phyloP scores from a whole-genome alignment of 164 flowering plant genomes.

The Magnolia kwangsiensis region DNA sequence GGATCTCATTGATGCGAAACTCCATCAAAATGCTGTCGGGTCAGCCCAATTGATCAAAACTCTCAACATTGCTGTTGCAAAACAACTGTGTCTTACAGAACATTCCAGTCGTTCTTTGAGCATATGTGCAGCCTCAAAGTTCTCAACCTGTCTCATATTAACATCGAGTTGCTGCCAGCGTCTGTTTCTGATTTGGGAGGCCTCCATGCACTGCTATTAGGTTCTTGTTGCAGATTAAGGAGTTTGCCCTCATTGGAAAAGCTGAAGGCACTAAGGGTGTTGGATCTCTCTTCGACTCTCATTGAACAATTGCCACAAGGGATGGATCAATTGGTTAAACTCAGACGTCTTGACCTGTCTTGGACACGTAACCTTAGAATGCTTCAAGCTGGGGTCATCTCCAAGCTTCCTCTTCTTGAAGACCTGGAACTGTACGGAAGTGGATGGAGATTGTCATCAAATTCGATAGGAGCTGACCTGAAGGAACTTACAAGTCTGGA shows the following conservation, averaged over 20 bases:
- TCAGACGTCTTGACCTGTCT: background rate
- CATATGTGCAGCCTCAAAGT: background rate
- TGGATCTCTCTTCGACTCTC: background rate
- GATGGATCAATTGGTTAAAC: background rate
- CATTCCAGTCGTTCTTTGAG: conserved; percentile 9
- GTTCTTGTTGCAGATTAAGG: background rate
- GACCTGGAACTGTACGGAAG: background rate
- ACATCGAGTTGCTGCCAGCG: background rate
- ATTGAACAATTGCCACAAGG: conserved; percentile 6
- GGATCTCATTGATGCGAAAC: conserved; percentile 15
- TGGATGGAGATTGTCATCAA: background rate
- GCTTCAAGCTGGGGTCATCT: background rate
- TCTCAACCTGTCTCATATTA: background rate
- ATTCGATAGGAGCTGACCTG: background rate
- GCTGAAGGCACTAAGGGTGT: background rate
- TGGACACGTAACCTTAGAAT: background rate
- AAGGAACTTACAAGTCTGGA: background rate
- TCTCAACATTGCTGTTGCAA: conserved; percentile 1
- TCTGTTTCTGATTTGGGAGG: background rate
- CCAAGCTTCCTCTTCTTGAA: background rate
- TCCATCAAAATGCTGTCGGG: background rate
- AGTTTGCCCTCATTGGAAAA: background rate
- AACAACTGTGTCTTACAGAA: background rate
- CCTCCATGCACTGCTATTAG: background rate
- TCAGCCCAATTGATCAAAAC: background rate